Evolutionary conservation across 2,329 filamentous ascomycete genomes (phyloP).

Genomic region (Ceratocystis cacaofunesta): DNA sequence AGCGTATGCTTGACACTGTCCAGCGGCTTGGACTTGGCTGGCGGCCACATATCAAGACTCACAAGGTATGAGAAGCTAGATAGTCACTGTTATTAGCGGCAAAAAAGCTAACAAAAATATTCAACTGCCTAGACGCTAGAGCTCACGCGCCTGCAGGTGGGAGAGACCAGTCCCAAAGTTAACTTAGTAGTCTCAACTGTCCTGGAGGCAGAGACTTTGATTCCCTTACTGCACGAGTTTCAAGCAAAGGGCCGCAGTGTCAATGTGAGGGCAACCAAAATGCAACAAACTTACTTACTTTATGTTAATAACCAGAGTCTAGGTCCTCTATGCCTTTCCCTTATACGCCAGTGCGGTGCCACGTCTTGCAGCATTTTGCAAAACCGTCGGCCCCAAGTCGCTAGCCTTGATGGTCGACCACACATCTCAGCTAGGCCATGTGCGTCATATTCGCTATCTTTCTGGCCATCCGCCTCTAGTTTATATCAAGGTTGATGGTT

Average conservation of each 20-base stretch:
- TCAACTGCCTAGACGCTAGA: conserved; percentile 41
- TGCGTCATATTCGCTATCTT: conserved; percentile 29
- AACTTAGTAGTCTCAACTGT: conserved; percentile 61
- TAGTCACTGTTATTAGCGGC: too few species aligned
- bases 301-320: conserved; percentile 4
- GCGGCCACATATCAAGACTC: conserved; percentile 68
- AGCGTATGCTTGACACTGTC: conserved; percentile 52
- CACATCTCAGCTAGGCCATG: conserved; percentile 38
- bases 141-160: conserved; percentile 55
- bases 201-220: conserved; percentile 54
- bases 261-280: conserved; percentile 34
- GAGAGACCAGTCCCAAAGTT: conserved; percentile 30
- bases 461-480: conserved; percentile 37
- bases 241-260: conserved; percentile 37
- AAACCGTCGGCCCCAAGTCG: conserved; percentile 37
- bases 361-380: conserved; percentile 43
- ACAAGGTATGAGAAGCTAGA: conserved; percentile 42
- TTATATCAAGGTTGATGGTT: conserved; percentile 63
- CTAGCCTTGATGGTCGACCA: conserved; percentile 59
- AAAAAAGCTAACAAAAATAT: conserved; percentile 17
- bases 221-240: conserved; percentile 45
- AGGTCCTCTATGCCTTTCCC: conserved; percentile 60
- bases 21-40: conserved; percentile 47
- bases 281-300: not conserved
- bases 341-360: conserved; percentile 44